Conservation (phyloP, 2,329 filamentous ascomycete species). For the Aspergillus pseudotamarii region DNA sequence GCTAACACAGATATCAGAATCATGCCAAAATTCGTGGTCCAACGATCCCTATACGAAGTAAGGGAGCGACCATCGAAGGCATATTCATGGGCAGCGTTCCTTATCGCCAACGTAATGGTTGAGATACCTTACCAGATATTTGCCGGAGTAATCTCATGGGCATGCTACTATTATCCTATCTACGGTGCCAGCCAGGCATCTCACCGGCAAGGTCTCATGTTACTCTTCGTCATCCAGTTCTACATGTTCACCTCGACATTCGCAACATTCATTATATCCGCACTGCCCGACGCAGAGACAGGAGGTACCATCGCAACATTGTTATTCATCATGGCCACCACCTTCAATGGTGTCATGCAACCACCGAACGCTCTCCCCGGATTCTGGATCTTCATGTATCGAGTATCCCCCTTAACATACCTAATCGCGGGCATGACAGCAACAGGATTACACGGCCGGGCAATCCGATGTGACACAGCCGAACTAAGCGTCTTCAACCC, state of each 20-base stretch:
- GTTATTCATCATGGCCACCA: constrained; percentile 70
- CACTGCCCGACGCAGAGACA: constrained; percentile 72
- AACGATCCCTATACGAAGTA: constrained; percentile 80
- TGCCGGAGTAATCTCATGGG: constrained; percentile 72
- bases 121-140: constrained; percentile 84
- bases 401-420: constrained; percentile 81
- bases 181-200: constrained; percentile 60
- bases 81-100: constrained; percentile 84
- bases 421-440: constrained; percentile 73
- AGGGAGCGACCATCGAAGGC: constrained; percentile 82
- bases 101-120: constrained; percentile 79
- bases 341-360: constrained; percentile 75
- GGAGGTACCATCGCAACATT: constrained; percentile 77
- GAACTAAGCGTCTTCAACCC: constrained; percentile 72
- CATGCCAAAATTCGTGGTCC: constrained; percentile 84
- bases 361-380: constrained; percentile 63
- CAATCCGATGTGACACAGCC: constrained; percentile 67
- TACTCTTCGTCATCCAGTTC: constrained; percentile 75
- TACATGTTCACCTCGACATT: constrained; percentile 82
- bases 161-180: constrained; percentile 85
- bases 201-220: constrained; percentile 76
- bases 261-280: constrained; percentile 74
- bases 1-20: constrained; percentile 25
- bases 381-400: constrained; percentile 87
- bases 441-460: constrained; percentile 67